phyloP scores from a whole-genome alignment of 176 grass and related monocot species.

The Rhynchospora tenuis region DNA sequence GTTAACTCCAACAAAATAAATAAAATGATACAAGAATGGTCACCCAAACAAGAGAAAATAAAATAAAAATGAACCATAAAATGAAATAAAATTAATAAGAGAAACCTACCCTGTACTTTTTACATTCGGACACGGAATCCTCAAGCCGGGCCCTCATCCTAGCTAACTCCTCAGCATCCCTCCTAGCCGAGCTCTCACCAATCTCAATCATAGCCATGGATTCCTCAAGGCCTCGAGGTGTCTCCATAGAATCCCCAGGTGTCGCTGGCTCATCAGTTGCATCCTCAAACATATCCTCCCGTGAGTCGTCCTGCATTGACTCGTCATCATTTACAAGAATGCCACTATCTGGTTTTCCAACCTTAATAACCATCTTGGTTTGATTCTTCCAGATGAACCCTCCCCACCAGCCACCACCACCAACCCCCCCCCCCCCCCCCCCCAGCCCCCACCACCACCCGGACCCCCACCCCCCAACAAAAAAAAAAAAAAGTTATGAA shows the following conservation, averaged over 20 bases:
- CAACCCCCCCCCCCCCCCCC: neutral
- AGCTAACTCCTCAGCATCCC: conserved; percentile 15
- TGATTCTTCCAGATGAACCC: neutral
- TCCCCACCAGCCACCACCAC: no score
- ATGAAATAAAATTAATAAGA: neutral
- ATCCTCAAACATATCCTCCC: conserved; percentile 85
- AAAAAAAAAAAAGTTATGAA: neutral
- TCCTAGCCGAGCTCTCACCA: conserved; percentile 33
- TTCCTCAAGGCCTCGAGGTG: conserved; percentile 58
- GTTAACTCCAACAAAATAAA: neutral
- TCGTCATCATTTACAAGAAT: conserved; percentile 66
- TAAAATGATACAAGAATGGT: neutral
- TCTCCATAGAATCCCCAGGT: conserved; percentile 15
- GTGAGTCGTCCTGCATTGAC: conserved; percentile 53
- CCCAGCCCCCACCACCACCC: no score
- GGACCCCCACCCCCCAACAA: neutral
- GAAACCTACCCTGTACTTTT: conserved; percentile 61
- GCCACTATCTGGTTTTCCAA: conserved; percentile 43
- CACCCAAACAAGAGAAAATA: neutral
- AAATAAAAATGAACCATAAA: neutral
- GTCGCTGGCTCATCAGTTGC: conserved; percentile 43
- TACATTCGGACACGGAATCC: conserved; percentile 46
- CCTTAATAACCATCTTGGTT: conserved; percentile 8
- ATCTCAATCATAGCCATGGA: conserved; percentile 75
- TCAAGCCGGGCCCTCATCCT: conserved; percentile 23